Base-by-base conservation (phyloP, 495 filamentous ascomycete genomes). In the Clavariopsis aquatica region DNA sequence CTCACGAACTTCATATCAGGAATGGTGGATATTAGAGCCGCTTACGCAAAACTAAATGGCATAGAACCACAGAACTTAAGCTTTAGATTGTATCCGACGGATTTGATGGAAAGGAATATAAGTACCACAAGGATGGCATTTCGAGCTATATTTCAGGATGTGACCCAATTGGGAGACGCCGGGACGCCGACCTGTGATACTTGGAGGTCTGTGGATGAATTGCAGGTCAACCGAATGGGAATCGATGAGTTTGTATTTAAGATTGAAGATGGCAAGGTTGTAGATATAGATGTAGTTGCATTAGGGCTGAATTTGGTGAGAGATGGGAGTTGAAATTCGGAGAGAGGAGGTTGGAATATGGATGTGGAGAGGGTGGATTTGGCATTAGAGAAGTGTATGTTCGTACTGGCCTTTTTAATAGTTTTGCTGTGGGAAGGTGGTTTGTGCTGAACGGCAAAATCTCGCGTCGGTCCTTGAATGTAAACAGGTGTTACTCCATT, bases 111-210 rank as follows among this genome's bases (percentile, higher is more conserved):
- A 22, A 20, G 15, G 6, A 49, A 1, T 9, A 43, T 10, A 6
- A 13, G 22, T 2, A 24, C n/a, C 17, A 36, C 46, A 19, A 24
- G 28, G 24, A 59, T 59, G 38, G 24, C 27, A 17, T 59, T 59
- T 31, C 38, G 56, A 19, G 56, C 56, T 19, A 49, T 38, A 3
- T 59, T 59, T 31, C 56, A 59, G 19, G 43, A 49, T 31, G 28
- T 59, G 2, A 17, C 56, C 4, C 24, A 22, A 6, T 22, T 59
- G 20, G 56, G 19, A 8, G 56, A 59, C 34, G 56, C 56, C 15
- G 56, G 56, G 15, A 59, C 56, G 7, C 56, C 56, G 41, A 59
- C 56, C 10, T 59, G 56, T 36, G 56, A 59, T 17, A 59, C 41
- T 15, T 59, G 56, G 56, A 24, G 56, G 43, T 59, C 7, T 34